These are phyloP conservation scores for Micractinium conductrix DNA, from an alignment of 139 green algal species.

Conservation along the genomic window DNA sequence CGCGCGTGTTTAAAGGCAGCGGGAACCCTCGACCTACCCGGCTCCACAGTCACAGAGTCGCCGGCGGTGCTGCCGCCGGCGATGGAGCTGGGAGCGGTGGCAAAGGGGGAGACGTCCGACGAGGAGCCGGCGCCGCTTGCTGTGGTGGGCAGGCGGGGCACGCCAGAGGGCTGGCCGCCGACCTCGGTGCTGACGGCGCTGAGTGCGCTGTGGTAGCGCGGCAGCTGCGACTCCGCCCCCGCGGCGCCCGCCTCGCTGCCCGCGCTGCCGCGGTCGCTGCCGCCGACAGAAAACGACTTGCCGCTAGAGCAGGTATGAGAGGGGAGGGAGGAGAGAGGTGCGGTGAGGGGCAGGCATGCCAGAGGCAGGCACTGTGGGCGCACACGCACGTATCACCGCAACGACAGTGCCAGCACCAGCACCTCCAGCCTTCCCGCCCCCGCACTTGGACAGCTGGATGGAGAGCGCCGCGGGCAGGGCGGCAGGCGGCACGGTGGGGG, in stretches of 20 bases:
- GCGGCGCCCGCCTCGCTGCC: too few species aligned
- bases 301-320: too few species aligned
- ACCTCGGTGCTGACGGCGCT: slow-evolving; percentile 4
- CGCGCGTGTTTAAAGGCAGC: too few species aligned
- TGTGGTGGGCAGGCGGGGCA: not conserved
- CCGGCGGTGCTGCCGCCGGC: not conserved
- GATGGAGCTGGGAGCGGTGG: not conserved
- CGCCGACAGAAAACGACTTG: not conserved
- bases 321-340: too few species aligned
- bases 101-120: not conserved
- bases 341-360: too few species aligned
- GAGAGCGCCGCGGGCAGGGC: not conserved
- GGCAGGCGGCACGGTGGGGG: not conserved
- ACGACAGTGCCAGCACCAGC: too few species aligned
- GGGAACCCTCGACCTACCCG: too few species aligned
- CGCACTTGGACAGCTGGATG: slow-evolving; percentile 38
- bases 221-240: too few species aligned
- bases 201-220: not conserved
- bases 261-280: not conserved
- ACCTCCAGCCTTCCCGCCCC: too few species aligned
- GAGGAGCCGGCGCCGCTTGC: too few species aligned
- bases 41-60: not conserved
- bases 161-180: not conserved
- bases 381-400: too few species aligned
- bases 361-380: too few species aligned